Evolutionary conservation across 768 basidiomycete genomes (phyloP).

Genomic region (Austroboletus festivus): DNA sequence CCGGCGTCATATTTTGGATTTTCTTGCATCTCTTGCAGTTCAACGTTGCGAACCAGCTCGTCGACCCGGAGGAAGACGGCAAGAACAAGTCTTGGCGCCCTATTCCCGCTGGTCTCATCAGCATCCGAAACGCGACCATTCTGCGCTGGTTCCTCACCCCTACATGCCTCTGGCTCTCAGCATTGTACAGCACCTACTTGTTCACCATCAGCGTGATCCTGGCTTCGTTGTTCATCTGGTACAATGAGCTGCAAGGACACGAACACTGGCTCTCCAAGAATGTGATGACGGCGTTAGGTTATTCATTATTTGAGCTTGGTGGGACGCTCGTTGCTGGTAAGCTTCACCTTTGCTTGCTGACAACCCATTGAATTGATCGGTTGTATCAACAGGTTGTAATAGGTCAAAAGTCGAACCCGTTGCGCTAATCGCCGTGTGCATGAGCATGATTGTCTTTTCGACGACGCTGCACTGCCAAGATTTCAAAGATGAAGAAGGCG

Average conservation of each 20-base stretch:
- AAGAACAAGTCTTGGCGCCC: slow-evolving; percentile 45
- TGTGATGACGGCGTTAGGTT: slow-evolving; percentile 35
- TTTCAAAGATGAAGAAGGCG: slow-evolving; percentile 43
- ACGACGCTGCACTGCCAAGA: slow-evolving; percentile 37
- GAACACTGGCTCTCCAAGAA: slow-evolving; percentile 35
- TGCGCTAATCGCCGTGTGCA: slow-evolving; percentile 27
- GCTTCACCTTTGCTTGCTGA: background rate
- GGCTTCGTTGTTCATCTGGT: slow-evolving; percentile 30
- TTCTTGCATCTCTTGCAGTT: slow-evolving; percentile 47
- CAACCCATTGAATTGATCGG: background rate
- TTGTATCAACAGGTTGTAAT: slow-evolving; percentile 20
- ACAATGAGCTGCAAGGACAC: slow-evolving; percentile 36
- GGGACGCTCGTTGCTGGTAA: slow-evolving; percentile 35
- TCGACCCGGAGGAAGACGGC: slow-evolving; percentile 40
- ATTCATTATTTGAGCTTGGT: slow-evolving; percentile 37
- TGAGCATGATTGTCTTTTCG: slow-evolving; percentile 33
- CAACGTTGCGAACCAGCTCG: slow-evolving; percentile 42
- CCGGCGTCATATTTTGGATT: slow-evolving; percentile 40
- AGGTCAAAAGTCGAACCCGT: slow-evolving; percentile 23
- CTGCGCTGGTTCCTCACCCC: slow-evolving; percentile 38
- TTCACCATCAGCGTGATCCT: slow-evolving; percentile 33
- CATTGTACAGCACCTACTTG: slow-evolving; percentile 31
- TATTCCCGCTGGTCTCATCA: slow-evolving; percentile 43
- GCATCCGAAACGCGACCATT: slow-evolving; percentile 32
- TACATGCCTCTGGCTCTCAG: slow-evolving; percentile 36